Evolutionary conservation across 2,329 filamentous ascomycete genomes (phyloP).

Genomic region (Fusarium heterosporum): DNA sequence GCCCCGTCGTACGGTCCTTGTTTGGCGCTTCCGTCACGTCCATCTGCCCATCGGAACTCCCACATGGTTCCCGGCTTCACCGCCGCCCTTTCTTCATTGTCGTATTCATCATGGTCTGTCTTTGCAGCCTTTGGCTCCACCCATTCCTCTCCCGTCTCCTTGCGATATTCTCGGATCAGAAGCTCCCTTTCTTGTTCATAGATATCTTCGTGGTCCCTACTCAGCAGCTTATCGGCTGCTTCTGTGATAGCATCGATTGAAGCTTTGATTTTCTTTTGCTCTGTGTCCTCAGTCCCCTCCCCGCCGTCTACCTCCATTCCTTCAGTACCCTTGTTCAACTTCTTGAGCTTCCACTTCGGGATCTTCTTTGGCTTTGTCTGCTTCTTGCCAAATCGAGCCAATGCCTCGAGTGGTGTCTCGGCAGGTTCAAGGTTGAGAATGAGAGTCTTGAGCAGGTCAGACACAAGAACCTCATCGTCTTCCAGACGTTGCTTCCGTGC

Average conservation of each 20-base stretch:
- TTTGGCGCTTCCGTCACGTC: slow-evolving; percentile 78
- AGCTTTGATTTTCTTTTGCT: slow-evolving; percentile 75
- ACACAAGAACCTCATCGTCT: slow-evolving; percentile 79
- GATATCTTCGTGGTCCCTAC: slow-evolving; percentile 86
- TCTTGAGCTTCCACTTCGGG: slow-evolving; percentile 78
- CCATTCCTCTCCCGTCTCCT: slow-evolving; percentile 92
- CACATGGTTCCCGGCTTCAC: slow-evolving; percentile 61
- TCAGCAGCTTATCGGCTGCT: slow-evolving; percentile 87
- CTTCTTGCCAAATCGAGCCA: slow-evolving; percentile 80
- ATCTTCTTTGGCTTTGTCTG: slow-evolving; percentile 70
- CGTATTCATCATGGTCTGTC: slow-evolving; percentile 42
- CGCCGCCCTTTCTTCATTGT: slow-evolving; percentile 24
- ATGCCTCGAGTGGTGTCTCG: slow-evolving; percentile 88
- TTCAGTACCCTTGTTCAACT: slow-evolving; percentile 65
- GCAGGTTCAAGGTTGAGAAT: slow-evolving; percentile 80
- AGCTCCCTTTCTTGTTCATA: slow-evolving; percentile 90
- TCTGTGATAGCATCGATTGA: slow-evolving; percentile 87
- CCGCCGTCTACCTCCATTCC: slow-evolving; percentile 76
- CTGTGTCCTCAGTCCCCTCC: slow-evolving; percentile 67
- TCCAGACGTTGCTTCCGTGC: slow-evolving; percentile 75
- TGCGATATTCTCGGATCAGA: slow-evolving; percentile 83
- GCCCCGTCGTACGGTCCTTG: slow-evolving; percentile 89
- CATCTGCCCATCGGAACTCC: slow-evolving; percentile 95
- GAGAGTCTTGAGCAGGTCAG: slow-evolving; percentile 78
- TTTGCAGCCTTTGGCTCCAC: slow-evolving; percentile 57